Evolutionary conservation across 2,329 filamentous ascomycete genomes (phyloP), one percentile per base, ranked within the genome.

Genomic region (Lithohypha guttulata): DNA sequence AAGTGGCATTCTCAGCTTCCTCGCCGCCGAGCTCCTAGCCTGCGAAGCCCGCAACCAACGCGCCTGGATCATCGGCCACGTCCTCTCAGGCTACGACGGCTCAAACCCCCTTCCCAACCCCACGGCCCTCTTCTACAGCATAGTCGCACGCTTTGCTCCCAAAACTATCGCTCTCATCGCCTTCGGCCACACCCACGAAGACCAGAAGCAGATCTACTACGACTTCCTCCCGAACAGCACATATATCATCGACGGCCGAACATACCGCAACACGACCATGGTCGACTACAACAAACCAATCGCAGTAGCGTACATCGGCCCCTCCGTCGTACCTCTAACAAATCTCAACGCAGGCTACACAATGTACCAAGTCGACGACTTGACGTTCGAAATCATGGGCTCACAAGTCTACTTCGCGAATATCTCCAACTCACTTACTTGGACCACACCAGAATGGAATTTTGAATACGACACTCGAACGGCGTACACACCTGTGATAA

Each of bases 341-440:
- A 49, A 49, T 6, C 40, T 48, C 35, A 57, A 57, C 22, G 46
- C 53, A n/a, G 55, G 54, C 5, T 57, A 51, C 38, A 44, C 47
- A 15, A 27, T 50, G 3, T 51, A 53, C 23, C 47, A 50, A 22
- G 42, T 56, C 34, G 54, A 57, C 30, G 35, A 45, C 21, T 34
- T 42, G 15, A 55, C 52, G 3, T 56, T 57, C 39, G 44, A 47
- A 7, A 44, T 57, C n/a, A 44, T 51, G 33, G 52, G 53, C 25
- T 47, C 46, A 7, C 47, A 55, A 34, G 55, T 53, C 0, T 56
- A 55, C 42, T 55, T 54, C 26, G 54, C 54, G 29, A 55, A 55
- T 29, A 45, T 55, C 23, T 52, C 48, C 27, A 49, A 57, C 31
- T 47, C 51, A 15, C 44, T 51, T 15, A 39, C 31, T 11, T 57